Conservation (phyloP, 139 green algal genomes). For the Nannochloris sp. region DNA sequence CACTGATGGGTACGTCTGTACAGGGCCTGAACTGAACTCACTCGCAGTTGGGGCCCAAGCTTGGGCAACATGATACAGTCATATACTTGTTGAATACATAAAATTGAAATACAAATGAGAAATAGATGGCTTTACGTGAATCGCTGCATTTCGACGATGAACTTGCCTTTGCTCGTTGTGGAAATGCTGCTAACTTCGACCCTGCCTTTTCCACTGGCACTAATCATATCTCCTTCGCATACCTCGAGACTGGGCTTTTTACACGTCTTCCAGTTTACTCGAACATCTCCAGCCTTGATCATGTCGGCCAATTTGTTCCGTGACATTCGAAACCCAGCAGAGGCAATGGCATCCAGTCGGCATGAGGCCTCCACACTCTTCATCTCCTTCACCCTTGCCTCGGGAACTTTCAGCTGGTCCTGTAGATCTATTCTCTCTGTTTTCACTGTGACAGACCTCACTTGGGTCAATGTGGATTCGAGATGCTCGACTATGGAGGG, state of each 20-base stretch:
- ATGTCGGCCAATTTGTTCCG: conserved; percentile 64
- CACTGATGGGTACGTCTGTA: too few species aligned
- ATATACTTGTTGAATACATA: too few species aligned
- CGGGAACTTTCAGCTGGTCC: conserved; percentile 35
- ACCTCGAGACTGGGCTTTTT: conserved; percentile 48
- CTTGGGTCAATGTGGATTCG: conserved; percentile 46
- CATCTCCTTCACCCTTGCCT: conserved; percentile 39
- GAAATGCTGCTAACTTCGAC: conserved; percentile 49
- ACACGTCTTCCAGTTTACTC: conserved; percentile 64
- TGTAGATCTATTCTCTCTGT: conserved; percentile 12
- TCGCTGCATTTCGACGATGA: conserved; percentile 48
- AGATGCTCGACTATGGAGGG: conserved; percentile 61
- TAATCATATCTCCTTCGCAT: conserved; percentile 61
- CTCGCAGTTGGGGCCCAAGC: too few species aligned
- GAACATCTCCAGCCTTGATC: conserved; percentile 53
- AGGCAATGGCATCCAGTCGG: conserved; percentile 67
- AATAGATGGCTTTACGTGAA: conserved; percentile 29
- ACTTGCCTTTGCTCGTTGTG: conserved; percentile 58
- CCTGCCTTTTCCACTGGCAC: conserved; percentile 56
- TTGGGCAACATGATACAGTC: too few species aligned
- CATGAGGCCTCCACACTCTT: conserved; percentile 58
- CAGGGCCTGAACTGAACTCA: too few species aligned
- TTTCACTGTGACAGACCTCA: conserved; percentile 54
- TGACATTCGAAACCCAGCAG: conserved; percentile 63
- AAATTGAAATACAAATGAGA: not conserved